A percentile compares a stretch with the other conserved stretches of the same genome.
phyloP scores from a whole-genome alignment of 805 yeast genomes.

The Ogataea chonburiensis region DNA sequence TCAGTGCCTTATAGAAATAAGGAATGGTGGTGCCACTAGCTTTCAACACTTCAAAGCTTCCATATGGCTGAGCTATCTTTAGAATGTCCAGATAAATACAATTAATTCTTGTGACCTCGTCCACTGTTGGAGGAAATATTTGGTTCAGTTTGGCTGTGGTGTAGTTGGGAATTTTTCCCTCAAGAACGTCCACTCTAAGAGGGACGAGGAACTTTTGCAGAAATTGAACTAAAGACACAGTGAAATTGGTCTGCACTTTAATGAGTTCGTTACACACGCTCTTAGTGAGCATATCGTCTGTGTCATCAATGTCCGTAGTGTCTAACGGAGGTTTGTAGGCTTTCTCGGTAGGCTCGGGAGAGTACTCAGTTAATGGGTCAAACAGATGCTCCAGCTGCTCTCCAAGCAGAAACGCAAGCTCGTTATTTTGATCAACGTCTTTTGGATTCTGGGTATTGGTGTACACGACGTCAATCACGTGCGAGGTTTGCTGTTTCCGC shows the following conservation, averaged over 20 bases:
- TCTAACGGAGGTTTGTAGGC: slow-evolving; percentile 60
- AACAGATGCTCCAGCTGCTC: slow-evolving; percentile 84
- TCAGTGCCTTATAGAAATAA: slow-evolving; percentile 87
- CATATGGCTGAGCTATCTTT: slow-evolving; percentile 62
- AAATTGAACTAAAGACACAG: slow-evolving; percentile 69
- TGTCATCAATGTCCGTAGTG: slow-evolving; percentile 16
- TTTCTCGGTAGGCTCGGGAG: slow-evolving; percentile 82
- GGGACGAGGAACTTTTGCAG: slow-evolving; percentile 80
- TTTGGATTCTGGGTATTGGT: slow-evolving; percentile 32
- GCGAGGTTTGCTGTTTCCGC: slow-evolving; percentile 43
- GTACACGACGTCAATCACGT: slow-evolving; percentile 73
- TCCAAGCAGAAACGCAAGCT: slow-evolving; percentile 73
- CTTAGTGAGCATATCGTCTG: slow-evolving; percentile 38
- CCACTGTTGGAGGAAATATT: slow-evolving; percentile 92
- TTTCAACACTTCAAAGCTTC: slow-evolving; percentile 71
- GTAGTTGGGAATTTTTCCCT: slow-evolving; percentile 48
- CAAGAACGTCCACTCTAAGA: slow-evolving; percentile 64
- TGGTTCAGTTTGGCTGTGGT: slow-evolving; percentile 69
- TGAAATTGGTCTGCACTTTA: slow-evolving; percentile 69
- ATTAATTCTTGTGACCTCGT: slow-evolving; percentile 87
- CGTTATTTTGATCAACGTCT: slow-evolving; percentile 60
- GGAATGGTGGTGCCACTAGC: slow-evolving; percentile 85
- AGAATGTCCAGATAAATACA: slow-evolving; percentile 79
- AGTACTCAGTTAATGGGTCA: slow-evolving; percentile 86
- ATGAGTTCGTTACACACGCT: slow-evolving; percentile 67